Evolutionary conservation across 108 stramenopile genomes (phyloP).

Genomic region (Thalassiosira profunda): DNA sequence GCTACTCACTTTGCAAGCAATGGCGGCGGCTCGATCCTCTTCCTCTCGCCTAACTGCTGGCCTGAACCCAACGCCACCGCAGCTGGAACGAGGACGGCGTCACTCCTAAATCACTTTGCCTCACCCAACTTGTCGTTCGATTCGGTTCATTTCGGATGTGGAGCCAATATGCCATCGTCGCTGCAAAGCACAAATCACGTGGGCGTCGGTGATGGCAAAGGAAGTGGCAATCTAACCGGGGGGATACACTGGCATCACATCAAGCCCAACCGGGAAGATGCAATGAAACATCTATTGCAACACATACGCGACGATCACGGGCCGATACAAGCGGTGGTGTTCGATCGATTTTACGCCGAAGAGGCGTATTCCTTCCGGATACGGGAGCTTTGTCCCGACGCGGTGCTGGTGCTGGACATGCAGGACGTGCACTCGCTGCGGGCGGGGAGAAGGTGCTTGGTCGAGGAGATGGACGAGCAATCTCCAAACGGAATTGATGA

Average conservation of each 20-base stretch:
- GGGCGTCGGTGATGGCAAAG: background rate
- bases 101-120: conserved; percentile 54
- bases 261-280: conserved; percentile 29
- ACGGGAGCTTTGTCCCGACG: conserved; percentile 42
- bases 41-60: conserved; percentile 58
- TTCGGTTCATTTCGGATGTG: conserved; percentile 43
- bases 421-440: conserved; percentile 88
- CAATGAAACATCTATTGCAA: conserved; percentile 33
- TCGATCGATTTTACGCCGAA: conserved; percentile 82
- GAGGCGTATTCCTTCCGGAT: conserved; percentile 76
- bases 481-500: background rate
- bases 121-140: conserved; percentile 5
- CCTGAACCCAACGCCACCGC: conserved; percentile 73
- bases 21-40: conserved; percentile 12
- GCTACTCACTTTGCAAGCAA: too few relatives aligned
- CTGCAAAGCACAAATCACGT: background rate
- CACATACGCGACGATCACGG: conserved; percentile 5
- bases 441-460: conserved; percentile 45
- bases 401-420: conserved; percentile 78
- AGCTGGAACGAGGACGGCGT: conserved; percentile 63
- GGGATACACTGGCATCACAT: conserved; percentile 40
- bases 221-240: background rate
- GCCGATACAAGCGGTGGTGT: conserved; percentile 48
- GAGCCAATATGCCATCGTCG: conserved; percentile 9
- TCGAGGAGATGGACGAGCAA: conserved; percentile 27